A percentile compares a stretch with the other conserved stretches of the same genome.
Conservation (phyloP, 768 basidiomycete genomes). For the Paxillus involutus region DNA sequence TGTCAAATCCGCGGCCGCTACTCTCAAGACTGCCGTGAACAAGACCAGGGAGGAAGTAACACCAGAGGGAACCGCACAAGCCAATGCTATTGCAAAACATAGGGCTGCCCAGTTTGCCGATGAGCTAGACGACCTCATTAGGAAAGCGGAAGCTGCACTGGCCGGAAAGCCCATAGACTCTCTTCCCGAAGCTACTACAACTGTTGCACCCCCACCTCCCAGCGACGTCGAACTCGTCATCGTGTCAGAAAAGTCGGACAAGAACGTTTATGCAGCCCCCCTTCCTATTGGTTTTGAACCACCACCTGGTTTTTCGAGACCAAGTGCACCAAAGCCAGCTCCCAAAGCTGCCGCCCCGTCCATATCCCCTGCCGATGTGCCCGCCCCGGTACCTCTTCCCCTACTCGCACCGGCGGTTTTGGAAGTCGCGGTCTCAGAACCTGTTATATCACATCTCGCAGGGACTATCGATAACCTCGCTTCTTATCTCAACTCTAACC, state of each 20-base stretch:
- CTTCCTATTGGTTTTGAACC: slow-evolving; percentile 95
- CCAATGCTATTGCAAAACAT: slow-evolving; percentile 43
- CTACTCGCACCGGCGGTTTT: slow-evolving; percentile 80
- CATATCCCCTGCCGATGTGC: slow-evolving; percentile 28
- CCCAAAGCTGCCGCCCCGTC: slow-evolving; percentile 20
- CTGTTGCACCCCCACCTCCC: slow-evolving; percentile 24
- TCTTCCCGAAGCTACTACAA: slow-evolving; percentile 21
- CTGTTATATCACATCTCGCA: slow-evolving; percentile 91
- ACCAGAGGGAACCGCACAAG: slow-evolving; percentile 32
- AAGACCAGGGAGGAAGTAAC: slow-evolving; percentile 33
- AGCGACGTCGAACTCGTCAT: slow-evolving; percentile 26
- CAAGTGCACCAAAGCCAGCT: slow-evolving; percentile 49
- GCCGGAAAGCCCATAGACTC: slow-evolving; percentile 40
- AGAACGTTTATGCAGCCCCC: slow-evolving; percentile 56
- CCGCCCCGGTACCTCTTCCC: slow-evolving; percentile 51
- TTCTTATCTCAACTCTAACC: slow-evolving; percentile 74
- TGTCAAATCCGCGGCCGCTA: slow-evolving; percentile 39
- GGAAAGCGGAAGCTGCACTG: slow-evolving; percentile 73
- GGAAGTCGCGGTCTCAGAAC: slow-evolving; percentile 73
- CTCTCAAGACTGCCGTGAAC: slow-evolving; percentile 50
- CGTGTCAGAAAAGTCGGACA: slow-evolving; percentile 23
- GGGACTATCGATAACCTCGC: slow-evolving; percentile 91
- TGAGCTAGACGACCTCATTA: slow-evolving; percentile 66
- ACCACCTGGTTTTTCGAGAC: slow-evolving; percentile 82
- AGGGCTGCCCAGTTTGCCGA: slow-evolving; percentile 53